Evolutionary conservation across 1,284 basidiomycete genomes (phyloP).

Genomic region (Trametes sp.): DNA sequence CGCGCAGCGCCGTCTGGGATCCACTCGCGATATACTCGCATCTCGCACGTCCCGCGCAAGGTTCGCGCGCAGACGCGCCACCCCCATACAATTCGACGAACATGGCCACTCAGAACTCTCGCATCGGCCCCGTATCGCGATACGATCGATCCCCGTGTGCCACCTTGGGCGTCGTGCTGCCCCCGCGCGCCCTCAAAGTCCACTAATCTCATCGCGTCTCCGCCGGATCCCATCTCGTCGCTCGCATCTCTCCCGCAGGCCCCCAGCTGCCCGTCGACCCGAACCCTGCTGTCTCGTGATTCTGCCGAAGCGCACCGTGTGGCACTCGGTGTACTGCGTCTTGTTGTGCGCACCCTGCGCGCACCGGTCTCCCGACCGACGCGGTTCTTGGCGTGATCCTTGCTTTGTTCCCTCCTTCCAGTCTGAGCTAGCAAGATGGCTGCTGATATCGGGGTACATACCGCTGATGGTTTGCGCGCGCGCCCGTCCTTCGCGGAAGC

Average conservation of each 20-base stretch:
- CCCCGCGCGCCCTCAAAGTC: conserved; percentile 10
- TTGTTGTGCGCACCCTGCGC: background rate
- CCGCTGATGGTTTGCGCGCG: too few relatives aligned
- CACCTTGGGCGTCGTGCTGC: background rate
- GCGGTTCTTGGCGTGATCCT: background rate
- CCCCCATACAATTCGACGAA: background rate
- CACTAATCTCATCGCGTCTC: conserved; percentile 19
- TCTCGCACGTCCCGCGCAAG: background rate
- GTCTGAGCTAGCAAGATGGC: background rate
- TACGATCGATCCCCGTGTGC: conserved; percentile 31
- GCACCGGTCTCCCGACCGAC: background rate
- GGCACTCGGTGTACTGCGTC: background rate
- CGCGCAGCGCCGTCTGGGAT: background rate
- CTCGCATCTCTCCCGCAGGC: background rate
- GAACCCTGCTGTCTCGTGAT: too few relatives aligned
- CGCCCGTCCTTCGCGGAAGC: background rate
- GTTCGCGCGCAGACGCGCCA: too few relatives aligned
- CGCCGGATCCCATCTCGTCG: background rate
- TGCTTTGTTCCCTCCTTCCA: conserved; percentile 1
- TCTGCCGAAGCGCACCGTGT: too few relatives aligned
- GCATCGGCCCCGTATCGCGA: conserved; percentile 15
- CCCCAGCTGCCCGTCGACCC: too few relatives aligned
- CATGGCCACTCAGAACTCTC: too few relatives aligned
- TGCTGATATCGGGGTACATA: background rate
- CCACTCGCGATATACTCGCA: conserved; percentile 11